Conservation (phyloP, 2,329 filamentous ascomycete genomes). For the Elsinoe ampelina region DNA sequence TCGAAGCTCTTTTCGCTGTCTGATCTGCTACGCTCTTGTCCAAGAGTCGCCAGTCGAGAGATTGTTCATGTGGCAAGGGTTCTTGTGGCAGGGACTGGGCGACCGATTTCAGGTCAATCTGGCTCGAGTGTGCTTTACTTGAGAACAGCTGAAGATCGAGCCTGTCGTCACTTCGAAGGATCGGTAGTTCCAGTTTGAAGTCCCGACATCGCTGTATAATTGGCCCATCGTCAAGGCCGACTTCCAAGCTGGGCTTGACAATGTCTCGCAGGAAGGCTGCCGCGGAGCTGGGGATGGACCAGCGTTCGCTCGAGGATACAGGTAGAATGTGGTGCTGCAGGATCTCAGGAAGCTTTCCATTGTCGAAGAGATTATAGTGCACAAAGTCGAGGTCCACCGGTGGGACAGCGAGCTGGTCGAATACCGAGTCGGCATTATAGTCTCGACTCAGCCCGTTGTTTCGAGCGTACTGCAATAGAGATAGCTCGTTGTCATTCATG, state of each 20-base stretch:
- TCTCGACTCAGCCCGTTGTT: conserved; percentile 35
- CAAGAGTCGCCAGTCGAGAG: conserved; percentile 33
- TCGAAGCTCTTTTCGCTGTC: conserved; percentile 16
- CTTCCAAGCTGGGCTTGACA: conserved; percentile 13
- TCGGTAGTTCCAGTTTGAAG: conserved; percentile 37
- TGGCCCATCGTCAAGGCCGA: conserved; percentile 9
- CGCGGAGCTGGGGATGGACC: conserved; percentile 23
- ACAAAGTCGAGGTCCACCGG: background rate
- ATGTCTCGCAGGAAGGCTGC: conserved; percentile 19
- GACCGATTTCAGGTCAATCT: background rate
- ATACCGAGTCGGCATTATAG: conserved; percentile 21
- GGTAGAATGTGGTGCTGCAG: background rate
- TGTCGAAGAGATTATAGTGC: background rate
- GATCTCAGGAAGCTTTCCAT: background rate
- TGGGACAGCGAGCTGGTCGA: background rate
- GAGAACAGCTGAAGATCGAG: conserved; percentile 28
- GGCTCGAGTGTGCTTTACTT: background rate
- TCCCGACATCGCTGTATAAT: conserved; percentile 3
- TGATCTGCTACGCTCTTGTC: conserved; percentile 14
- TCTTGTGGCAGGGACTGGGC: background rate
- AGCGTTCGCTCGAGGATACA: conserved; percentile 12
- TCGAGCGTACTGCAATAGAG: conserved; percentile 40
- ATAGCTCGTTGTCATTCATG: conserved; percentile 24
- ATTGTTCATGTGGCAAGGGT: conserved; percentile 29
- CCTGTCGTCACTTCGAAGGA: conserved; percentile 38